Percentiles rank a stretch among this genome's conserved stretches.
phyloP scores from a whole-genome alignment of 2,329 filamentous ascomycete species.

The Nectriaceae sp. region DNA sequence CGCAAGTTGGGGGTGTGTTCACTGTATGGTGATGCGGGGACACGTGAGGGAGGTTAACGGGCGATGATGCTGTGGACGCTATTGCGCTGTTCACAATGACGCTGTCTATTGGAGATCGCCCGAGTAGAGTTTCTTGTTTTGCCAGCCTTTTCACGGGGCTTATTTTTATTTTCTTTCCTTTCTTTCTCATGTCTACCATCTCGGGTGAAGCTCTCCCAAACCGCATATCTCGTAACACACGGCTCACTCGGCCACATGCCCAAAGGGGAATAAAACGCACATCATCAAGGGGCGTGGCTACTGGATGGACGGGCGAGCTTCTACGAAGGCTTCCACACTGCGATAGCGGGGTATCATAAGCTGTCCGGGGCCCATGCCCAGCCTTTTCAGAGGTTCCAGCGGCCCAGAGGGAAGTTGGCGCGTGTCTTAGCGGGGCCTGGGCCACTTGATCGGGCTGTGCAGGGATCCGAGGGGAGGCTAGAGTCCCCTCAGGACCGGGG shows the following conservation, averaged over 20 bases:
- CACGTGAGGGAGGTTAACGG: constrained; percentile 25
- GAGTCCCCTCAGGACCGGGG: not conserved
- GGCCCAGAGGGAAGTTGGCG: constrained; percentile 3
- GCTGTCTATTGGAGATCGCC: constrained; percentile 12
- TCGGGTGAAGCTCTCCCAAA: constrained; percentile 12
- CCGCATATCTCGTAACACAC: too few species aligned
- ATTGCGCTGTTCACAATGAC: constrained; percentile 24
- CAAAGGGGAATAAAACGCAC: constrained; percentile 20
- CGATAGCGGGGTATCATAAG: constrained; percentile 30
- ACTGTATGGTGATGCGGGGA: constrained; percentile 27
- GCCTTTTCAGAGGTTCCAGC: not conserved
- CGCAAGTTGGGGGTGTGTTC: constrained; percentile 24
- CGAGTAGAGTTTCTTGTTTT: too few species aligned
- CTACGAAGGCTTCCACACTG: constrained; percentile 28
- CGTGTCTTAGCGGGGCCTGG: constrained; percentile 12
- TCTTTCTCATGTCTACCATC: constrained; percentile 4
- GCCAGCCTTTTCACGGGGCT: not conserved
- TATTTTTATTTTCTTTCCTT: not conserved
- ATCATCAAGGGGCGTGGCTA: not conserved
- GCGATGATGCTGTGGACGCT: constrained; percentile 24
- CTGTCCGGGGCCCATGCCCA: not conserved
- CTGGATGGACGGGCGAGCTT: constrained; percentile 18
- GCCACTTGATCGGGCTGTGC: constrained; percentile 22
- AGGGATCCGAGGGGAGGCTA: constrained; percentile 8
- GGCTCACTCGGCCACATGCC: constrained; percentile 19